Conservation (phyloP, 768 basidiomycete species). For the Boletellus ananiceps region DNA sequence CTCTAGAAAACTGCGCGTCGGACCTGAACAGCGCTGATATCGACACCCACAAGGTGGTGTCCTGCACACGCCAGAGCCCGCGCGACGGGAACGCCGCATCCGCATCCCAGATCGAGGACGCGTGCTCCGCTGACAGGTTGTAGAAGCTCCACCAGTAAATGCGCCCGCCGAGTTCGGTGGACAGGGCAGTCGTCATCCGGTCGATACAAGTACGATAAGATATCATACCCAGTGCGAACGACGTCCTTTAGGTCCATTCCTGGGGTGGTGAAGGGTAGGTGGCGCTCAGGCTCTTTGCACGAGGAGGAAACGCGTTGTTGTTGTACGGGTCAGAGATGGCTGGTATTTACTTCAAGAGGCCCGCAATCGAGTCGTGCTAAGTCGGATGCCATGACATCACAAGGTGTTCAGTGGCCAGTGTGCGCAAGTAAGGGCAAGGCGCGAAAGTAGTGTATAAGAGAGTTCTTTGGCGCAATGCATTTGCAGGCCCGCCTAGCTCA, state of each 20-base stretch:
- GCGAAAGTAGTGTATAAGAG: too few relatives aligned
- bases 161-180: constrained; percentile 1
- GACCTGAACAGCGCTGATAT: constrained; percentile 8
- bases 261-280: neutral
- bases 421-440: too few relatives aligned
- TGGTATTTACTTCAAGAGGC: neutral
- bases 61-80: constrained; percentile 2
- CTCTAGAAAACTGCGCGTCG: constrained; percentile 5
- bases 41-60: constrained; percentile 4
- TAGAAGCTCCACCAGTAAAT: constrained; percentile 1
- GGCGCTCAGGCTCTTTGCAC: neutral
- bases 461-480: too few relatives aligned
- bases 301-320: constrained; percentile 7
- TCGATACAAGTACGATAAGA: constrained; percentile 2
- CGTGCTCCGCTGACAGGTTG: neutral
- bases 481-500: constrained; percentile 52
- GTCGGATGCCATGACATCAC: too few relatives aligned
- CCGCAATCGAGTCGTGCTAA: neutral
- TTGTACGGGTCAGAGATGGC: neutral
- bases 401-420: neutral
- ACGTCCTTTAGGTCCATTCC: constrained; percentile 8
- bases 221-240: constrained; percentile 2
- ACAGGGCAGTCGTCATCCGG: neutral
- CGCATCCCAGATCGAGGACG: constrained; percentile 7
- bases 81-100: constrained; percentile 7